Conservation (phyloP, 2,329 filamentous ascomycete species). For the Fusarium irregulare region DNA sequence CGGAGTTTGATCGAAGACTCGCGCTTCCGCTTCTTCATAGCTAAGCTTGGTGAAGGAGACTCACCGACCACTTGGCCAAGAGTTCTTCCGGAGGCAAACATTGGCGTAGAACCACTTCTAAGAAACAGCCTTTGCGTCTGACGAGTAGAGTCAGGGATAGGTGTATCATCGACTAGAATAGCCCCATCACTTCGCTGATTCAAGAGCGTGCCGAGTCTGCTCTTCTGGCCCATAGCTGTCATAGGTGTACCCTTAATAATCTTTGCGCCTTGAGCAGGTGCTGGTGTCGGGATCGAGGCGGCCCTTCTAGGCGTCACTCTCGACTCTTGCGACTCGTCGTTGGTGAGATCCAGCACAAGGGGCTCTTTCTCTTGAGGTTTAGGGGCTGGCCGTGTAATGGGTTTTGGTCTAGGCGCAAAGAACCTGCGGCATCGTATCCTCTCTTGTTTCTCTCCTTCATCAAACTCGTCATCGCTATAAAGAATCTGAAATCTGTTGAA, state of each 20-base stretch:
- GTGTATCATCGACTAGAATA: slow-evolving; percentile 45
- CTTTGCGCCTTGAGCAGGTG: slow-evolving; percentile 2
- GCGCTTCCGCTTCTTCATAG: slow-evolving; percentile 61
- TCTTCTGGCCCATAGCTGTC: slow-evolving; percentile 35
- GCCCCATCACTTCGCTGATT: slow-evolving; percentile 33
- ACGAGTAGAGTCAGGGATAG: slow-evolving; percentile 45
- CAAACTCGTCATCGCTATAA: slow-evolving; percentile 49
- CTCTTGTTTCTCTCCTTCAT: slow-evolving; percentile 48
- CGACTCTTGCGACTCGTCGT: slow-evolving; percentile 24
- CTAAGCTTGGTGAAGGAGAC: slow-evolving; percentile 42
- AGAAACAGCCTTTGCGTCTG: slow-evolving; percentile 28
- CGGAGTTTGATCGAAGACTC: slow-evolving; percentile 56
- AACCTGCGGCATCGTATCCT: slow-evolving; percentile 48
- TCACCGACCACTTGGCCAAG: slow-evolving; percentile 17
- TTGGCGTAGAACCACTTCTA: slow-evolving; percentile 50
- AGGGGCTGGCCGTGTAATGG: background rate
- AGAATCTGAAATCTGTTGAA: slow-evolving; percentile 57
- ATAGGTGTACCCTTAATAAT: slow-evolving; percentile 50
- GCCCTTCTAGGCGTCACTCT: slow-evolving; percentile 37
- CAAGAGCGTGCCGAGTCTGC: slow-evolving; percentile 34
- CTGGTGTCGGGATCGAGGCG: slow-evolving; percentile 31
- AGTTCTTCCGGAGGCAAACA: slow-evolving; percentile 36
- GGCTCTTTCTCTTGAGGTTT: slow-evolving; percentile 12
- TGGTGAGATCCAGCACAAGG: slow-evolving; percentile 30
- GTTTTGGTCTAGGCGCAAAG: slow-evolving; percentile 38